Conservation (phyloP, 768 basidiomycete genomes). For the Pisolithus orientalis region DNA sequence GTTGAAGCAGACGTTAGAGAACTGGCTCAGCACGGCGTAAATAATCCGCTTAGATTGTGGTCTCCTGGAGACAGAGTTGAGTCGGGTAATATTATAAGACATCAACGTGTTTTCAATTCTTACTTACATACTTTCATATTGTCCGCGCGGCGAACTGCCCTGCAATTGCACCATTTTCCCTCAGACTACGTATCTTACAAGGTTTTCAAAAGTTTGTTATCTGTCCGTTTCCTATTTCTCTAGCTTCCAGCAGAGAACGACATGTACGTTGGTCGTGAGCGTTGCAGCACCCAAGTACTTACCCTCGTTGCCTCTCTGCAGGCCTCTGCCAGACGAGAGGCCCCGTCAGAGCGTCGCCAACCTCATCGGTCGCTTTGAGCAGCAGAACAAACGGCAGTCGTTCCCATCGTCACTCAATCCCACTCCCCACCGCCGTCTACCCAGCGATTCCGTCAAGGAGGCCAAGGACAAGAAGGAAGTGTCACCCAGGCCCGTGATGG, state of each 20-base stretch:
- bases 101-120: too few species aligned
- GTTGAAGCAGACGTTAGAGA: slow-evolving; percentile 14
- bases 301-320: slow-evolving; percentile 26
- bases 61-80: too few species aligned
- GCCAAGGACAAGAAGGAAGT: slow-evolving; percentile 73
- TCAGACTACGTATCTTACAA: neutral
- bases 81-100: neutral
- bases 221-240: slow-evolving; percentile 2
- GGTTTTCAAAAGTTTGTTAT: slow-evolving; percentile 7
- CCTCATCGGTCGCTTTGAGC: slow-evolving; percentile 86
- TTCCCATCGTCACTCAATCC: slow-evolving; percentile 24
- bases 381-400: slow-evolving; percentile 63
- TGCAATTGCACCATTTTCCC: slow-evolving; percentile 14
- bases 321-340: slow-evolving; percentile 85
- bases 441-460: slow-evolving; percentile 59
- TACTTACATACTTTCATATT: too few species aligned
- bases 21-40: slow-evolving; percentile 12
- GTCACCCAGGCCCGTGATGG: slow-evolving; percentile 51
- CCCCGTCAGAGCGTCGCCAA: slow-evolving; percentile 85
- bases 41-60: neutral
- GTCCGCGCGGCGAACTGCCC: slow-evolving; percentile 9
- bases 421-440: slow-evolving; percentile 46
- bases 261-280: slow-evolving; percentile 15
- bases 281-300: slow-evolving; percentile 5
- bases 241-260: slow-evolving; percentile 16